Evolutionary conservation across 305 asterid species (phyloP), one percentile per base, ranked within the genome.

Genomic region (Lippia alba): DNA sequence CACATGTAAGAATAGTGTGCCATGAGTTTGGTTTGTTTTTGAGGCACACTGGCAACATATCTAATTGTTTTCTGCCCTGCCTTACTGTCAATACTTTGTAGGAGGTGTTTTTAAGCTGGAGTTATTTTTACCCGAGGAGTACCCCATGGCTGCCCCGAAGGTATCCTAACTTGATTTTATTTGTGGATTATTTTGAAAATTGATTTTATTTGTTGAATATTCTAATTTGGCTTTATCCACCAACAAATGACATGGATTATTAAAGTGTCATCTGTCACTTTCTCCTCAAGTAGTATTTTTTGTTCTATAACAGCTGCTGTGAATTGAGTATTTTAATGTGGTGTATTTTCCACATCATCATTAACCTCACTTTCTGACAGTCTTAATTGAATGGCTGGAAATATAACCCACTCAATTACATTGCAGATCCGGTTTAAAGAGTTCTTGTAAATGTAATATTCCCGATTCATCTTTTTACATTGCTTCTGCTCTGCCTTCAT

Each of bases 121-220:
- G 86, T 81, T 95, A 50, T 95, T 92, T 86, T 80, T 95, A 73
- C 98, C 99, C 5, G 98, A 92, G 82, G 98, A 95, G 73, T 95
- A 95, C 74, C 99, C 99, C 14, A 95, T 95, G 99, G 98, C 99
- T 79, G 99, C 99, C 70, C 98, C 97, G 6, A 95, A 92, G 97
- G 98, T 94, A 89, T 65, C 55, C 49, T 12, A 45, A 50, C 30
- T 18, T 65, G 16, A 60, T 58, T 5, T 12, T 59, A 30, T 12
- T 71, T 46, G 24, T 63, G 48, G 63, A 53, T 36, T 80, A 17
- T 34, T 14, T 17, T 60, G 17, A 39, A 1, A 50, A 17, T 18
- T 65, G 16, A 60, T 58, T 5, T 12, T 59, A 30, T 12, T 71
- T 46, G 24, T 63, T 40, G 63, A 53, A 44, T 80, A 17, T 44